Conservation (phyloP, 345 rosid genomes). For the Eucalyptus curtisii region DNA sequence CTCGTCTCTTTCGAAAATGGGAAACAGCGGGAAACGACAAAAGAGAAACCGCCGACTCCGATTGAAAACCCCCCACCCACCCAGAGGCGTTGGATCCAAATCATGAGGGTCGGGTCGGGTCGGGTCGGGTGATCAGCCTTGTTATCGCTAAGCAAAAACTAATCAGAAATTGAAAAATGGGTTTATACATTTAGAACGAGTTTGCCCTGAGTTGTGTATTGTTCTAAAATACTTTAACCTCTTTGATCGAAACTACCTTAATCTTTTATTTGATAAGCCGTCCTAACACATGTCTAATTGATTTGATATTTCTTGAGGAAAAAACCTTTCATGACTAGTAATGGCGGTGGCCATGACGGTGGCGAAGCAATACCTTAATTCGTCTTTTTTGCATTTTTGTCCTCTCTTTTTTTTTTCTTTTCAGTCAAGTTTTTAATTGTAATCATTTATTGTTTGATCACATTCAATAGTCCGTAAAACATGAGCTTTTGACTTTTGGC, state of each 20-base stretch:
- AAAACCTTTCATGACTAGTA: neutral
- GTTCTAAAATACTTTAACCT: neutral
- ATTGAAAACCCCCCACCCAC: neutral
- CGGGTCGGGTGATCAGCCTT: neutral
- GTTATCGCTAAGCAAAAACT: neutral
- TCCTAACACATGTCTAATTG: neutral
- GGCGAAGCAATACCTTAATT: neutral
- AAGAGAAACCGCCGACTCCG: neutral
- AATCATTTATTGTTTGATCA: neutral
- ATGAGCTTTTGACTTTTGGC: too few species aligned
- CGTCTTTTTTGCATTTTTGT: too few species aligned
- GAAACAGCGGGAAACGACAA: neutral
- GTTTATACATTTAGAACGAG: neutral
- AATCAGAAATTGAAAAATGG: neutral
- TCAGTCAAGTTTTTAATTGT: neutral
- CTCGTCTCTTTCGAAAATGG: neutral
- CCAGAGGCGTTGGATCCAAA: neutral
- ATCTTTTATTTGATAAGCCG: neutral
- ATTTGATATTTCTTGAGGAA: neutral
- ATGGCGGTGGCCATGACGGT: rapidly evolving
- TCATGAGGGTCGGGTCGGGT: neutral
- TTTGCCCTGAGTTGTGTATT: neutral
- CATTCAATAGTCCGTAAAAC: neutral
- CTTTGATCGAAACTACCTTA: neutral
- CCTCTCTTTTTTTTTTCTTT: neutral